Evolutionary conservation across 2,329 filamentous ascomycete species (phyloP).

Genomic region (Cladosporium cucumerinum): DNA sequence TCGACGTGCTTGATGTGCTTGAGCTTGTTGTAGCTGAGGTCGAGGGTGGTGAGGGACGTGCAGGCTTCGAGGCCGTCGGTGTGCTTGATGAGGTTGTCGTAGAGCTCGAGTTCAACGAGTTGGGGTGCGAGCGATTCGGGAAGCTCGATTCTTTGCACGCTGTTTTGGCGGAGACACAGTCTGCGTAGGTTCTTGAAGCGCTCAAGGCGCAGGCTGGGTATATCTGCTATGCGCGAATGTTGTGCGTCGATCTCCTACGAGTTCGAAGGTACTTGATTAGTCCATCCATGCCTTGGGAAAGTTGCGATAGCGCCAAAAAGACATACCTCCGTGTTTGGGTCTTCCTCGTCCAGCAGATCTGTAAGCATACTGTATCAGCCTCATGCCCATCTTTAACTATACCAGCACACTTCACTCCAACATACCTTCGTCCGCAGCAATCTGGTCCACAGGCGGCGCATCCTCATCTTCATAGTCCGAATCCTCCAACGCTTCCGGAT

Average conservation of each 20-base stretch:
- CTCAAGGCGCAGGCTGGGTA: slow-evolving; percentile 74
- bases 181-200: slow-evolving; percentile 69
- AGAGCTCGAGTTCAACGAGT: slow-evolving; percentile 83
- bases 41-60: slow-evolving; percentile 70
- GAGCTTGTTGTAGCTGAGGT: slow-evolving; percentile 98
- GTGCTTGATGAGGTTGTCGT: slow-evolving; percentile 91
- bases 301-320: neutral
- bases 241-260: slow-evolving; percentile 73
- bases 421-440: slow-evolving; percentile 76
- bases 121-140: slow-evolving; percentile 63
- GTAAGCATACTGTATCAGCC: slow-evolving; percentile 24
- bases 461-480: slow-evolving; percentile 77
- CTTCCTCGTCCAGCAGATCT: slow-evolving; percentile 60
- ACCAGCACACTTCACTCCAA: slow-evolving; percentile 40
- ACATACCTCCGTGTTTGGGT: slow-evolving; percentile 49
- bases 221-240: slow-evolving; percentile 79
- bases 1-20: slow-evolving; percentile 91
- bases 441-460: slow-evolving; percentile 66
- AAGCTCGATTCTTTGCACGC: slow-evolving; percentile 75
- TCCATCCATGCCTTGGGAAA: neutral
- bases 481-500: slow-evolving; percentile 79
- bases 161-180: slow-evolving; percentile 89
- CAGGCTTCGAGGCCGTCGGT: slow-evolving; percentile 79
- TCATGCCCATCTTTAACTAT: slow-evolving; percentile 35
- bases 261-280: slow-evolving; percentile 37